Base-by-base conservation (phyloP, 75 land plant genomes). In the Picea glauca region DNA sequence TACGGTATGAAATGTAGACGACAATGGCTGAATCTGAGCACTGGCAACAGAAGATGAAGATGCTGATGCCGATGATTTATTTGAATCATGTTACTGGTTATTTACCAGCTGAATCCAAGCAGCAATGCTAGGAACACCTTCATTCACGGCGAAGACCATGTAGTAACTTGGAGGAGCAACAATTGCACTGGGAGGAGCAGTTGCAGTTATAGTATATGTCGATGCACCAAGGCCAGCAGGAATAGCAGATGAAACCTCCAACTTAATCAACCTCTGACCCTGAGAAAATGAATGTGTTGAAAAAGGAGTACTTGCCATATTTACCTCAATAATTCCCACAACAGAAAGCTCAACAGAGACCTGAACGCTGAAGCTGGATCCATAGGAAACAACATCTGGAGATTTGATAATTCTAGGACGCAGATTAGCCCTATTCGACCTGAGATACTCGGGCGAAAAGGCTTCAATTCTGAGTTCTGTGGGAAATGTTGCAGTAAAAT, bases 91-190 rank as follows among this genome's bases (percentile, higher is more conserved):
- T 43, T 43, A 50, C 43, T 40, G 5, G 5, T 50, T 11, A 50
- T 50, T 50, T 50, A 50, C 56, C 56, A 50, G 56, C 12, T 57
- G 84, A 54, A 93, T 81, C 98, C 98, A 95, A 20, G 67, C 76
- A 18, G 92, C 98, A 3, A 81, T 83, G 81, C 98, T 93, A 60
- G 98, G 98, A 60, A 95, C 87, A 5, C 96, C 96, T 63, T 86
- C 89, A 81, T 91, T 88, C 26, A 91, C 92, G 0, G 83, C 92
- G 72, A 95, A 95, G 78, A 84, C 57, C 98, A 95, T 93, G 61
- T 93, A 91, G 78, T 93, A 95, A 57, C 93, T 88, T 32, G 96
- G 93, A 67, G 96, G 98, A 50, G 96, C 96, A 35, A 95, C 85
- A 75, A 33, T 61, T 61, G 82, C 79, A 72, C 62, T 74, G 54